Evolutionary conservation across 2,329 filamentous ascomycete species (phyloP), one percentile per base, ranked within the genome.

Genomic region (Arthrobotrys musiformis): DNA sequence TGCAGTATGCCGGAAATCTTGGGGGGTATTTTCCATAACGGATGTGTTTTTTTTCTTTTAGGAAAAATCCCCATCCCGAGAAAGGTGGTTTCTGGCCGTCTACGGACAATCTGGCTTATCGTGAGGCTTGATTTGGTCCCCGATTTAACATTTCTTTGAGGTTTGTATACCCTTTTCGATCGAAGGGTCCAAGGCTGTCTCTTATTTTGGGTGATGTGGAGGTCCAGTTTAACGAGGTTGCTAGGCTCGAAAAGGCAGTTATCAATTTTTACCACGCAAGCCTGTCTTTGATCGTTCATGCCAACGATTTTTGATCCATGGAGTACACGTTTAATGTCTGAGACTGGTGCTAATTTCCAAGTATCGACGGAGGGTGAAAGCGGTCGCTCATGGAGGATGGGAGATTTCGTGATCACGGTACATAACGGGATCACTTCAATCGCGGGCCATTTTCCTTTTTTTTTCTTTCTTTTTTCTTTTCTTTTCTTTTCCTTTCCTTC

Each of bases 271-370:
- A n/a, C 24, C 28, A 19, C 28, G n/a, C n/a, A 56, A 56, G 50
- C 50, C 50, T 56, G 50, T 56, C 50, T 56, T 35, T 56, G 50
- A 28, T 56, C 28, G 50, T 56, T 56, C n/a, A 56, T 56, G 50
- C 50, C 50, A 42, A 19, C 40, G n/a, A n/a, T n/a, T n/a, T 42
- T 42, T 15, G 17, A 42, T 19, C 28, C 28, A 35, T 24, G 44
- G n/a, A n/a, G 19, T 22, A 56, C 50, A 30, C 50, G 50, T 56
- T 33, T 48, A 35, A 56, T 56, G 50, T 56, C 50, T 56, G 28
- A 56, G 50, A 56, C 50, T 56, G 15, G 6, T 56, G 50, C 2
- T 56, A 35, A 35, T 56, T 56, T 52, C 48, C 48, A 52, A 17
- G 22, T 24, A 26, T 52, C 26, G 48, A 52, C 48, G 48, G 48